These are phyloP conservation scores for Suhomyces panamericanus DNA, from an alignment of 1,139 yeast species.

Conservation along the genomic window DNA sequence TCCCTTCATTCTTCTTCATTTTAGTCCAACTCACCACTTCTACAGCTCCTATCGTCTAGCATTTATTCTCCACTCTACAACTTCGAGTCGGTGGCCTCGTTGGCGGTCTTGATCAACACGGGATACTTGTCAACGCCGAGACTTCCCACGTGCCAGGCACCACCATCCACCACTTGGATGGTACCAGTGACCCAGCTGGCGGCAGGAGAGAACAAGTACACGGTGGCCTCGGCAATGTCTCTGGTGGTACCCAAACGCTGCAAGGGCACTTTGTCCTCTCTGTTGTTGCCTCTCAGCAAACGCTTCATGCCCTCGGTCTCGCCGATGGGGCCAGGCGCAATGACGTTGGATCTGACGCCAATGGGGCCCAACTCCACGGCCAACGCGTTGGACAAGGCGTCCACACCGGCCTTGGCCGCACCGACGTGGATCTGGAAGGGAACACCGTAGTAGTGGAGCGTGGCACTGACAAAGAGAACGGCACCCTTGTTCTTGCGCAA, in stretches of 20 bases:
- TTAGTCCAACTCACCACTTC: too few relatives aligned
- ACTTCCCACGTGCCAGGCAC: slow-evolving; percentile 77
- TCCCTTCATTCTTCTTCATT: too few relatives aligned
- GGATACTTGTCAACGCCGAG: slow-evolving; percentile 33
- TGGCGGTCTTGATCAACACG: slow-evolving; percentile 21
- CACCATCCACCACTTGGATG: slow-evolving; percentile 85
- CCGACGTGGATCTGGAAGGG: slow-evolving; percentile 87
- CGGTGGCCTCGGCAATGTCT: slow-evolving; percentile 90
- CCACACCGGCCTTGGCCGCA: slow-evolving; percentile 96
- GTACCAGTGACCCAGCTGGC: slow-evolving; percentile 81
- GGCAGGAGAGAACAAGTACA: slow-evolving; percentile 79
- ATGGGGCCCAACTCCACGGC: slow-evolving; percentile 90
- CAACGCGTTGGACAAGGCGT: slow-evolving; percentile 75
- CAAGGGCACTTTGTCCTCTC: slow-evolving; percentile 57
- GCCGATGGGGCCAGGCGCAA: slow-evolving; percentile 87
- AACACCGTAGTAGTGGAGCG: slow-evolving; percentile 82
- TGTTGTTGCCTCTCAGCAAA: slow-evolving; percentile 40
- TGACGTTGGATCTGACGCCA: slow-evolving; percentile 75
- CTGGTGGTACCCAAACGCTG: slow-evolving; percentile 72
- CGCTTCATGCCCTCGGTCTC: slow-evolving; percentile 80
- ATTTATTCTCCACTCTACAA: slow-evolving; percentile 6
- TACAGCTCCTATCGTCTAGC: too few relatives aligned
- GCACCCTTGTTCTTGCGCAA: slow-evolving; percentile 28
- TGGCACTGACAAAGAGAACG: slow-evolving; percentile 49
- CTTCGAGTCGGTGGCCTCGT: slow-evolving; percentile 13